Base-by-base conservation (phyloP, 331 rosid species). In the Prunus yedoensis region DNA sequence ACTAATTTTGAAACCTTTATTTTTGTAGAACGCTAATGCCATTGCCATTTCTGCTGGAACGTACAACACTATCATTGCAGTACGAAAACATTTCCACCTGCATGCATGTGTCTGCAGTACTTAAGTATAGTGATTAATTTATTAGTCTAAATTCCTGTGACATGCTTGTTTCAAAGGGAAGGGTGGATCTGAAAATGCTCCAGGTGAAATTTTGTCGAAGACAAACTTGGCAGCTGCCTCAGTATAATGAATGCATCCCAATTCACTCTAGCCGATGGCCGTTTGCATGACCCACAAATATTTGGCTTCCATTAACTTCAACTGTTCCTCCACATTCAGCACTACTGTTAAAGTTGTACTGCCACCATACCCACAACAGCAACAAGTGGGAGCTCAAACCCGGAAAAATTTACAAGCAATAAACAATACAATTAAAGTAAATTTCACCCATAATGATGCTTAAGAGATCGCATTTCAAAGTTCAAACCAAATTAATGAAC, bases 301-400 rank as follows among this genome's bases (percentile, higher is more conserved):
- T 54, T 54, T 70, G 45, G 28, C 28, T 84, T 57, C 87, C 86
- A 56, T 85, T 76, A 1, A 73, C 72, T 0, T 21, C 25, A 1
- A 57, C 9, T 8, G 50, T 74, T 46, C 27, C 64, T 64, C 93
- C 93, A 63, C 90, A 82, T 10, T 3, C 9, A 75, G 0, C 69
- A 14, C 0, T 43, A 35, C 0, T 2, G 68, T 32, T 70, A 27
- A 18, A 83, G 71, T 84, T 90, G 80, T 90, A 82, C 27, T 12
- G 8, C 95, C 90, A 32, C 90, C 92, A 75, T 71, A 64, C 4
- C 92, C 92, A 77, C 95, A 90, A 9, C 92, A 90, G 85, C 65
- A 53, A 72, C 82, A 0, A 65, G 79, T 12, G 92, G 89, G 23
- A 52, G 35, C 74, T 86, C 87, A 72, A 90, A 88, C 61, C 95